phyloP scores from a whole-genome alignment of 1,284 basidiomycete species.

The Leccinum solheimii region DNA sequence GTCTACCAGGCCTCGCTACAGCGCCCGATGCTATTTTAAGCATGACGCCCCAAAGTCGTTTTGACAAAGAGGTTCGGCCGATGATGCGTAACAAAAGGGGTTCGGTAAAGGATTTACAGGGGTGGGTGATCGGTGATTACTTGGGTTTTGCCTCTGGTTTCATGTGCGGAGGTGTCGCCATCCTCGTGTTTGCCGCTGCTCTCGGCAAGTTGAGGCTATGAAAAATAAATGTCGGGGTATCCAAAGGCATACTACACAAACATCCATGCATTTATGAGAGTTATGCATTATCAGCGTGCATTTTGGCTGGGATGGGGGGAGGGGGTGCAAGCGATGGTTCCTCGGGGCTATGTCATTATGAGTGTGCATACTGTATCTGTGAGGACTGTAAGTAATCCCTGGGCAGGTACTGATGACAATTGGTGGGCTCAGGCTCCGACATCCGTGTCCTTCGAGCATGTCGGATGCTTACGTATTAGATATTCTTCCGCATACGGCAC shows the following conservation, averaged over 20 bases:
- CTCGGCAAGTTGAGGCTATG: conserved; percentile 12
- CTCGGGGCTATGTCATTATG: neutral
- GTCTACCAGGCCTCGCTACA: conserved; percentile 40
- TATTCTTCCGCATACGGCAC: neutral
- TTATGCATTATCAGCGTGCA: neutral
- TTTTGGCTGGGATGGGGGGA: neutral
- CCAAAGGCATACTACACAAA: neutral
- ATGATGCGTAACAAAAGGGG: conserved; percentile 2
- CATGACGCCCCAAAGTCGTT: conserved; percentile 14
- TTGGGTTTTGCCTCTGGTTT: conserved; percentile 19
- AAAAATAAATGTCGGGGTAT: neutral
- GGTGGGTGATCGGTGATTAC: conserved; percentile 9
- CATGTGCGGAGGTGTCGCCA: conserved; percentile 9
- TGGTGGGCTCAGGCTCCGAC: neutral
- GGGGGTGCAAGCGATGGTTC: neutral
- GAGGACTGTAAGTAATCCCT: neutral
- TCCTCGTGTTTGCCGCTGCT: conserved; percentile 10
- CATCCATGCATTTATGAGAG: neutral
- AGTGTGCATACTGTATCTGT: neutral
- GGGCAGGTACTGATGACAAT: neutral
- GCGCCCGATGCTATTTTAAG: conserved; percentile 23
- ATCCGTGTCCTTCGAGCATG: neutral
- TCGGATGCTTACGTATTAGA: neutral
- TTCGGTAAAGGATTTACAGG: neutral
- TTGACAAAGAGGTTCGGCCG: conserved; percentile 20